Base-by-base conservation (phyloP, 2,329 filamentous ascomycete genomes). In the Cladophialophora chaetospira region DNA sequence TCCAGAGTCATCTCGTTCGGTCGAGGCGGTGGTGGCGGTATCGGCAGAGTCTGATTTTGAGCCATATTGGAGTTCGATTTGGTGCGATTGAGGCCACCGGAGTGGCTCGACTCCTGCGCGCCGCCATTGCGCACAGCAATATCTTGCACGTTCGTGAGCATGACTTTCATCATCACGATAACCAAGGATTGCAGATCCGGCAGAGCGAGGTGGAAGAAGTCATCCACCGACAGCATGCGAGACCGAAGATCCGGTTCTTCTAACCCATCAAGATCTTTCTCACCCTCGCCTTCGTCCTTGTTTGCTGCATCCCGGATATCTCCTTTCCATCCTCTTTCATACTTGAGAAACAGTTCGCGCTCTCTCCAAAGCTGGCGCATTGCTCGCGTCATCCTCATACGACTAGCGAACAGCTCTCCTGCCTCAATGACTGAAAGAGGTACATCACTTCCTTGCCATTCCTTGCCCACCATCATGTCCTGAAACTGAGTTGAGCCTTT, bases 351-450 rank as follows among this genome's bases (percentile, higher is more conserved):
- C 25, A 84, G 84, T 67, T 97, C 92, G 45, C 94, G 84, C 70
- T 96, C 92, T 64, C 96, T 88, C 93, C 94, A 99, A 11, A 99
- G 78, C 73, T 99, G 94, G 53, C 90, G 85, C 74, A 95, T 93
- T 4, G 90, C 90, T 59, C 94, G 82, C 0, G 91, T 96, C 82
- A 96, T 96, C 64, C 93, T 84, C 71, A 97, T 94, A 49, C 94
- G 84, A 57, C 84, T 88, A 0, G 92, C 89, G 72, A 99, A 99
- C 1, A 99, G 78, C 68, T 94, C 88, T 5, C 94, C 94, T 5
- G 94, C 94, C 73, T 99, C 94, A 13, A 97, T 82, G 57, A 99
- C 97, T 1, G 93, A 97, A 5, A 90, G 87, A 6, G 94, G 94
- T 9, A 99, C 88, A 69, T 96, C 91, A 61, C 89, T 89, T n/a